Base-by-base conservation (phyloP, 1,284 basidiomycete species). In the Neotropicomus parvogracilis region DNA sequence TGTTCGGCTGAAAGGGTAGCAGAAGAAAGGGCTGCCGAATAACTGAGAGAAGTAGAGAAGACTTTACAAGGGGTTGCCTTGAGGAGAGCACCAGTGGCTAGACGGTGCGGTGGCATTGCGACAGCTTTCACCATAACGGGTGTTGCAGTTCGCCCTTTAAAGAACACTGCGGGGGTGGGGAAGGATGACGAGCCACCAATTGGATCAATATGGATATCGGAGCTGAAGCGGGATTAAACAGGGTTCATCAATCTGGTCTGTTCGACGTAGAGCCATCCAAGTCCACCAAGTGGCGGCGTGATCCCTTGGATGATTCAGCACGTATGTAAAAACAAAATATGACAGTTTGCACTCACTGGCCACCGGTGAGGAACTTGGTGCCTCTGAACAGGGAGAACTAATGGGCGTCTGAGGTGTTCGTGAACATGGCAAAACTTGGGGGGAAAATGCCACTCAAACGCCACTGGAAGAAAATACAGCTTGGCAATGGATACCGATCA, bases 361-460 rank as follows among this genome's bases (percentile, higher is more conserved):
- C 34, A 16, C 41, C 26, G 32, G 11, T 11, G 34, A 6, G 32
- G 20, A 17, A 14, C 40, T 37, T 44, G 17, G 29, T 9, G 14
- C 40, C 21, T 27, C 37, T 27, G 12, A 33, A 21, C 3, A 38
- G 13, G 17, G 10, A 47, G 19, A 44, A 39, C 31, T 42, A 44
- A 44, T 20, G 41, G 19, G 11, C 24, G 6, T 14, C 38, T 6
- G 29, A 31, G 10, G 11, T 40, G 33, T 11, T 13, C 9, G 17
- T 6, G 12, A 28, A 44, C 16, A 43, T 32, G 48, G 40, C 19
- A 44, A 43, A 19, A 20, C 8, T 31, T 37, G 34, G 29, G n/a
- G n/a, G n/a, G n/a, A n/a, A n/a, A n/a, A n/a, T n/a, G 35, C 62
- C 62, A 55, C 59, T 57, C 27, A 64, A 63, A 59, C 52, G 28